Percentiles rank a stretch among this genome's conserved stretches.
These are phyloP conservation scores for Lizonia empirigonia DNA, from an alignment of 2,329 filamentous ascomycete species.

Conservation along the genomic window DNA sequence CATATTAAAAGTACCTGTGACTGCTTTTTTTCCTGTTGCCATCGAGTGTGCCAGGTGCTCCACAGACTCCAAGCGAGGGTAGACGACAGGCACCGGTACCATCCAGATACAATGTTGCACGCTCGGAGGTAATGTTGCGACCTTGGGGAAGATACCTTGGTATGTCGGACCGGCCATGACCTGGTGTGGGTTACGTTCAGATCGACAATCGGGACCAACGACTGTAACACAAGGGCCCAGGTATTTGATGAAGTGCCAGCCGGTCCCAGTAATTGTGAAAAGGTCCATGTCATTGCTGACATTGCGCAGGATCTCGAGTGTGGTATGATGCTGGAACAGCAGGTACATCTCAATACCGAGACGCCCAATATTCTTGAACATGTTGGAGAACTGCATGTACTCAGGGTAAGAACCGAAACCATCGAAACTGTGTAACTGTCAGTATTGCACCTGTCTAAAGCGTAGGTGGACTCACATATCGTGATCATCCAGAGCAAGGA, in stretches of 20 bases:
- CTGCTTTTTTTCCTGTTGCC: slow-evolving; percentile 92
- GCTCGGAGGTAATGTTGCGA: slow-evolving; percentile 85
- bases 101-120: slow-evolving; percentile 98
- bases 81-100: slow-evolving; percentile 87
- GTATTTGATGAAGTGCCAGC: slow-evolving; percentile 98
- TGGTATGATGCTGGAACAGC: slow-evolving; percentile 97
- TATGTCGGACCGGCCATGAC: slow-evolving; percentile 97
- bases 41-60: slow-evolving; percentile 91
- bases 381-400: slow-evolving; percentile 96
- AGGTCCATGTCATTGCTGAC: slow-evolving; percentile 87
- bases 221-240: slow-evolving; percentile 89
- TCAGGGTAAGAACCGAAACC: slow-evolving; percentile 97
- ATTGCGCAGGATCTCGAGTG: slow-evolving; percentile 87
- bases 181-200: slow-evolving; percentile 85
- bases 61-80: slow-evolving; percentile 87
- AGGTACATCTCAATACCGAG: slow-evolving; percentile 98
- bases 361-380: slow-evolving; percentile 97
- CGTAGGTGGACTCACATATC: slow-evolving; percentile 78
- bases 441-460: slow-evolving; percentile 1
- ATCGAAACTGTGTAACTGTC: slow-evolving; percentile 72
- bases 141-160: slow-evolving; percentile 94
- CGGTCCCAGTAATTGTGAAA: slow-evolving; percentile 95
- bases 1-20: slow-evolving; percentile 95
- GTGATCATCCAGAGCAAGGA: slow-evolving; percentile 93
- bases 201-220: slow-evolving; percentile 88